Base-by-base conservation (phyloP, 495 filamentous ascomycete species). In the Neurospora sp. region DNA sequence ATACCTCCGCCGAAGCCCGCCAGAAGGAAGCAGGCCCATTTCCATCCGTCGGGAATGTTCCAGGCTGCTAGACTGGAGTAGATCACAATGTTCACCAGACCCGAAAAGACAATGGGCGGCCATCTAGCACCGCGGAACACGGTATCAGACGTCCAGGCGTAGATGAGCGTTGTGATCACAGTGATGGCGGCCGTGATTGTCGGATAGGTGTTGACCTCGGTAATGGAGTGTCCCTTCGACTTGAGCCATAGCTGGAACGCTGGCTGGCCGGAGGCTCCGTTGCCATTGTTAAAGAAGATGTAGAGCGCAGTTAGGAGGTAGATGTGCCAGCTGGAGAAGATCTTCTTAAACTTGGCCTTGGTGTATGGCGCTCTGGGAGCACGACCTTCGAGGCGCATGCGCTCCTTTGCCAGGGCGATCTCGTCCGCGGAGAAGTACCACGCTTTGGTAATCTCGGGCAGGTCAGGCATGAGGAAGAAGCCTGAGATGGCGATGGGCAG, bases 381-480 rank as follows among this genome's bases (percentile, higher is more conserved):
- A 42, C 84, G 80, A 5, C 85, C 84, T 74, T 85, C 85, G 20
- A 82, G 74, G 70, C 78, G 69, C 85, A 87, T 87, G 27, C 85
- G 78, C 74, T 82, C 81, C 74, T 82, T 77, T 2, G 80, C 83
- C n/a, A 87, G 70, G 10, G 54, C 77, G 69, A 83, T 79, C 70
- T 84, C 82, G 27, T 82, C 81, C 38, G 77, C 74, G 0, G 73
- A 79, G 37, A 86, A 85, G 75, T 79, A 85, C 84, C 86, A 89
- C 12, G 87, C 86, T 37, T 79, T 85, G 7, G 87, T 86, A 39
- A 88, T 91, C 72, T 89, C 84, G 0, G 88, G 90, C 0, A 90
- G 85, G 72, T 90, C 89, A 1, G 90, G 90, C 35, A 90, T 83
- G 39, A 91, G 74, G 69, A 90, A 86, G 79, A 87, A 91, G 2